Conservation (phyloP, 208 protist genomes). For the Phytomonas francai region DNA sequence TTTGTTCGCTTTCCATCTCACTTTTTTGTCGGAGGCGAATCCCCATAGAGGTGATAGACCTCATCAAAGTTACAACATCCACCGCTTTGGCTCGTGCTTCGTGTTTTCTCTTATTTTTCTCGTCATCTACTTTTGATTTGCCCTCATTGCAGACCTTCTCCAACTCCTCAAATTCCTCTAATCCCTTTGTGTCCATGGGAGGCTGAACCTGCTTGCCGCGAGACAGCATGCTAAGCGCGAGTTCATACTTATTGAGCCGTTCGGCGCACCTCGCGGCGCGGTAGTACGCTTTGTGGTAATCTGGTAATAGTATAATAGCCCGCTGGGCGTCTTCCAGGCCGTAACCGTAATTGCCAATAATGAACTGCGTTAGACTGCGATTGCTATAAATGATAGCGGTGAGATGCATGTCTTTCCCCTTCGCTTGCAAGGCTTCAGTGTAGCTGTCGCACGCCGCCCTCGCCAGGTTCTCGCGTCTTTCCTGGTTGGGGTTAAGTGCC, state of each 20-base stretch:
- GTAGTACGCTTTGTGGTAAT: conserved; percentile 84
- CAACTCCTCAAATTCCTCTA: conserved; percentile 56
- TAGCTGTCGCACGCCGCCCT: conserved; percentile 76
- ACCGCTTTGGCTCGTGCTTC: conserved; percentile 32
- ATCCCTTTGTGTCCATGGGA: conserved; percentile 21
- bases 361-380: conserved; percentile 75
- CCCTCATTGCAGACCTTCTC: conserved; percentile 22
- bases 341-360: conserved; percentile 85
- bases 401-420: conserved; percentile 60
- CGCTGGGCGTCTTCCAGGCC: conserved; percentile 76
- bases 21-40: conserved; percentile 38
- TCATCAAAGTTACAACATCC: conserved; percentile 51
- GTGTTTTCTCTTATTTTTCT: conserved; percentile 30
- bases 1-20: conserved; percentile 82
- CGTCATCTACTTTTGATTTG: conserved; percentile 15
- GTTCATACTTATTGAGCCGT: conserved; percentile 63
- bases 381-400: conserved; percentile 76
- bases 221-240: conserved; percentile 51
- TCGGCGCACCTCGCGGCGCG: conserved; percentile 70
- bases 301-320: conserved; percentile 65
- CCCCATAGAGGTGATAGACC: conserved; percentile 52
- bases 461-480: conserved; percentile 69
- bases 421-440: conserved; percentile 77
- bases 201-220: conserved; percentile 32
- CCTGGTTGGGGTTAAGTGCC: conserved; percentile 68